phyloP scores from a whole-genome alignment of 441 rosid species.

The Breynia disticha region DNA sequence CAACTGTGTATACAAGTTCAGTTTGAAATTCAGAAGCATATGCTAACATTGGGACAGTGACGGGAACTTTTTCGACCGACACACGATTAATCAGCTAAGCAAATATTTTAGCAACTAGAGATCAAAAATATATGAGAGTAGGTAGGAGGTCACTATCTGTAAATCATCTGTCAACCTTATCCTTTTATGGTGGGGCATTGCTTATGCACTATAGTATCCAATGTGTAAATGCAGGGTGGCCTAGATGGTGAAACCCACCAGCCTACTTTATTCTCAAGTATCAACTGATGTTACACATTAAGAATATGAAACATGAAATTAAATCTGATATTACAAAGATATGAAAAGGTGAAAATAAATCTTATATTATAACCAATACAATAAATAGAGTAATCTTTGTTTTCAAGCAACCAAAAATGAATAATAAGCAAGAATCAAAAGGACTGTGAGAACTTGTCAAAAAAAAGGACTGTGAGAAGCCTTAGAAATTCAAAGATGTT shows the following conservation, averaged over 20 bases:
- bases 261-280: slow-evolving; percentile 9
- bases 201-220: too few species aligned
- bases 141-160: slow-evolving; percentile 12
- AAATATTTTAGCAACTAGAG: too few species aligned
- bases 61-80: neutral
- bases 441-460: too few species aligned
- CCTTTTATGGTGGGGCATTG: slow-evolving; percentile 9
- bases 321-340: neutral
- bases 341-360: neutral
- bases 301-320: neutral
- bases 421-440: neutral
- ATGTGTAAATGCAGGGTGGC: slow-evolving; percentile 4
- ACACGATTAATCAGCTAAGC: neutral
- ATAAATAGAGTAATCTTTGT: neutral
- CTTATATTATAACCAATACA: neutral
- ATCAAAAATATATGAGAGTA: neutral
- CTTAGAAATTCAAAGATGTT: neutral
- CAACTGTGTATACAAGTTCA: too few species aligned
- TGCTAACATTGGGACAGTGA: neutral
- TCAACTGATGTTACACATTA: slow-evolving; percentile 16
- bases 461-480: too few species aligned
- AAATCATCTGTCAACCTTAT: slow-evolving; percentile 21
- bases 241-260: slow-evolving; percentile 24
- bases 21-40: too few species aligned
- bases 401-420: slow-evolving; percentile 10